Evolutionary conservation across 257 asterid species (phyloP).

Genomic region (Penstemon davidsonii): DNA sequence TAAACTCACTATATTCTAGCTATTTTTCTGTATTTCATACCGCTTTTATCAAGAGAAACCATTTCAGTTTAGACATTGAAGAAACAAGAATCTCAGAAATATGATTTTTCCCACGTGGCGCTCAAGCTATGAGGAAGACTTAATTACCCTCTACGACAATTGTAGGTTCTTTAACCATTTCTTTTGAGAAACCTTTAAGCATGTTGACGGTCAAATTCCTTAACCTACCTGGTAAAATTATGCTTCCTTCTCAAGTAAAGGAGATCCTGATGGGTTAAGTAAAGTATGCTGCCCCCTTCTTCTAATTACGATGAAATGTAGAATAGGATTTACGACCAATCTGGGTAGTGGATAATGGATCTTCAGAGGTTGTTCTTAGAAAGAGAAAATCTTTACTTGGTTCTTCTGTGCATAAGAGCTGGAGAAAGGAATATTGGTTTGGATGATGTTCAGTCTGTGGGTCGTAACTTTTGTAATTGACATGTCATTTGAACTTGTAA

Average conservation of each 20-base stretch:
- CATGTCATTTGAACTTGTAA: not conserved
- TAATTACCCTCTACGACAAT: not conserved
- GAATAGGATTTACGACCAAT: too few relatives aligned
- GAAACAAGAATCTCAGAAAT: constrained; percentile 16
- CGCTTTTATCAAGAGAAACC: constrained; percentile 17
- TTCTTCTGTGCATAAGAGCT: constrained; percentile 13
- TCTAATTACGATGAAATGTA: too few relatives aligned
- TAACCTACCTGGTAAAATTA: not conserved
- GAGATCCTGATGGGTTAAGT: too few relatives aligned
- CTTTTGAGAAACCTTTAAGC: not conserved
- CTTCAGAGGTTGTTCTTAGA: too few relatives aligned
- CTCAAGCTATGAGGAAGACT: not conserved
- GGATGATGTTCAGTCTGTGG: not conserved
- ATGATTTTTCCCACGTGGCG: not conserved
- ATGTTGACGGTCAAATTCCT: not conserved
- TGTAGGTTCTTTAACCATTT: constrained; percentile 14
- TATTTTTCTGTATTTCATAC: not conserved
- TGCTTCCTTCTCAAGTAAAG: too few relatives aligned
- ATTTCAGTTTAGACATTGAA: constrained; percentile 24
- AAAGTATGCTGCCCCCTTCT: too few relatives aligned
- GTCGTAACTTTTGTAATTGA: not conserved
- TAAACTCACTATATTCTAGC: constrained; percentile 13
- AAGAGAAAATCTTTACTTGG: too few relatives aligned
- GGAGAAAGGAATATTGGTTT: constrained; percentile 6
- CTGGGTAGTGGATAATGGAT: too few relatives aligned